Evolutionary conservation across 192 early-diverging fungal species (phyloP).

Genomic region (Entrophospora sp.): DNA sequence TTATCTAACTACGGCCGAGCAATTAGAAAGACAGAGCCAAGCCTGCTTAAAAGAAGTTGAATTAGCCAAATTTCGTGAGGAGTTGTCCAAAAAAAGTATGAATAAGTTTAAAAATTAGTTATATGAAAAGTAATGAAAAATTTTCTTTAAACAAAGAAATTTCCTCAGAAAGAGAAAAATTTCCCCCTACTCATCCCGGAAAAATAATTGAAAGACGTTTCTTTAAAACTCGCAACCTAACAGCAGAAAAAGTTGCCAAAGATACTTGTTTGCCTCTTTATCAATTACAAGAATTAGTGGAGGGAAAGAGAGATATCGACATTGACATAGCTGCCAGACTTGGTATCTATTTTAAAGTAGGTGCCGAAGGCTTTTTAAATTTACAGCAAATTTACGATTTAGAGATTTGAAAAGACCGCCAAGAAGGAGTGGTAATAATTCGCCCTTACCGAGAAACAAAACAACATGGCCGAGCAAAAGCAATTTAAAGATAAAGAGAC

Average conservation of each 20-base stretch:
- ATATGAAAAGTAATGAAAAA: too few species aligned
- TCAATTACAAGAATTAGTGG: constrained; percentile 11
- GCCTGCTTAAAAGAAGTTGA: not conserved
- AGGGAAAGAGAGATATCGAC: not conserved
- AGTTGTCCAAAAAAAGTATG: not conserved
- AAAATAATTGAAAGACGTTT: constrained; percentile 1
- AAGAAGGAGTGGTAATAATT: constrained; percentile 1
- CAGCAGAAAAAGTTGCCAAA: not conserved
- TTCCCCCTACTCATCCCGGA: not conserved
- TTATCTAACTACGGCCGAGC: not conserved
- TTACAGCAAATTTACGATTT: constrained; percentile 14
- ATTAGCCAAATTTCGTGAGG: not conserved
- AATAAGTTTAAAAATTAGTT: too few species aligned
- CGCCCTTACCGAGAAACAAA: not conserved
- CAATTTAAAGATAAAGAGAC: constrained; percentile 5
- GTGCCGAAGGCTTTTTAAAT: constrained; percentile 14
- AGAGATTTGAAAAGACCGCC: constrained; percentile 5
- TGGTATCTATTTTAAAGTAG: not conserved
- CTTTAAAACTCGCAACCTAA: constrained; percentile 5
- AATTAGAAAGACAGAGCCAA: not conserved
- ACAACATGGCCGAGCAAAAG: not conserved
- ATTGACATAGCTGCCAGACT: not conserved
- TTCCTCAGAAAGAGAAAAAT: too few species aligned
- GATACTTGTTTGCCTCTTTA: not conserved
- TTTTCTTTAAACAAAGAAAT: too few species aligned